Evolutionary conservation across 306 rosid species (phyloP).

Genomic region (Phaseolus lunatus): DNA sequence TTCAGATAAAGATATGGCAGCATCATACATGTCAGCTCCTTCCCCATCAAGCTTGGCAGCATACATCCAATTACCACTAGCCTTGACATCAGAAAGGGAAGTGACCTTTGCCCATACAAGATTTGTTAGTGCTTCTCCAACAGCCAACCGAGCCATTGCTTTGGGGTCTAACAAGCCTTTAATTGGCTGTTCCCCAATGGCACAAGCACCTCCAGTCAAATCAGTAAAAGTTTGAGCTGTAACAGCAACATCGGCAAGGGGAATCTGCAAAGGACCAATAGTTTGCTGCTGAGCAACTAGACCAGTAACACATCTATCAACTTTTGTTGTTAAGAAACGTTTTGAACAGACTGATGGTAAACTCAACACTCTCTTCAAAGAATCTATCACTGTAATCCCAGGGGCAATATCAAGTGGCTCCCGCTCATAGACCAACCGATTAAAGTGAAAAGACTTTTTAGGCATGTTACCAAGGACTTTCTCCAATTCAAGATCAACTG

Average conservation of each 20-base stretch:
- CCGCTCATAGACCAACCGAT: constrained; percentile 56
- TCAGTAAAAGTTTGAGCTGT: constrained; percentile 77
- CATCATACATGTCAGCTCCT: constrained; percentile 94
- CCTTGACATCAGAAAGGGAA: constrained; percentile 87
- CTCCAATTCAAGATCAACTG: constrained; percentile 88
- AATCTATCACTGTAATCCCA: constrained; percentile 62
- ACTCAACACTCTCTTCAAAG: constrained; percentile 80
- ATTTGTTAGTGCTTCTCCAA: constrained; percentile 96
- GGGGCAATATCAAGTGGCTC: constrained; percentile 89
- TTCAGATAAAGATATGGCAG: constrained; percentile 75
- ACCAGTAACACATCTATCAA: constrained; percentile 88
- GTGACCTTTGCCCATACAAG: constrained; percentile 94
- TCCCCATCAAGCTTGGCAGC: constrained; percentile 97
- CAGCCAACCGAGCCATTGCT: constrained; percentile 95
- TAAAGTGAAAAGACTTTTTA: constrained; percentile 70
- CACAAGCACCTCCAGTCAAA: constrained; percentile 90
- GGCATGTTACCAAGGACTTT: constrained; percentile 98
- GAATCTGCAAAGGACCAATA: constrained; percentile 87
- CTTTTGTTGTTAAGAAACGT: constrained; percentile 79
- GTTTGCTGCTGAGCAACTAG: constrained; percentile 95
- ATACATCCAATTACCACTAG: constrained; percentile 96
- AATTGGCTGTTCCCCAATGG: constrained; percentile 90
- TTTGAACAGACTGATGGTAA: constrained; percentile 89
- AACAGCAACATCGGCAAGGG: constrained; percentile 90
- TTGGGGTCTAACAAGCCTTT: constrained; percentile 88